Conservation (phyloP, 2,329 filamentous ascomycete species). For the Phyllosticta capitalensis region DNA sequence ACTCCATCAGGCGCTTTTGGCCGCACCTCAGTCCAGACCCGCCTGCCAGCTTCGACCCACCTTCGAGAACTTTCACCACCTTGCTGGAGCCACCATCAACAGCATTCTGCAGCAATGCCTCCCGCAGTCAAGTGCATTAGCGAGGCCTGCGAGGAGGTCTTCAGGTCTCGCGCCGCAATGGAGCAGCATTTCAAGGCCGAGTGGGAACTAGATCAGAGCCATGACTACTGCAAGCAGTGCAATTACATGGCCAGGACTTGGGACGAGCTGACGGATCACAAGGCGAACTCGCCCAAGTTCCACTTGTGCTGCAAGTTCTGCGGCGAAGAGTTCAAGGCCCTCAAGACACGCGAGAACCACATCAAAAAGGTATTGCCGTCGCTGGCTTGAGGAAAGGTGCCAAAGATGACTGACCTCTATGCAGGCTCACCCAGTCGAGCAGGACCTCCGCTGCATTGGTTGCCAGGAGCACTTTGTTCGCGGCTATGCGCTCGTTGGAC, state of each 20-base stretch:
- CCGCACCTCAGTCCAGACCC: too few species aligned
- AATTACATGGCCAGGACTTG: conserved; percentile 37
- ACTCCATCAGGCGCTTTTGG: too few species aligned
- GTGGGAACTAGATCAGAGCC: conserved; percentile 36
- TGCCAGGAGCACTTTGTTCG: conserved; percentile 40
- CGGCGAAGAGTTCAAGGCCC: conserved; percentile 45
- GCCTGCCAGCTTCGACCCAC: too few species aligned
- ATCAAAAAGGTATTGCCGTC: conserved; percentile 34
- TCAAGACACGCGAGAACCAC: conserved; percentile 42
- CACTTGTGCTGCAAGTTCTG: conserved; percentile 50
- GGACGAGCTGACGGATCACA: conserved; percentile 39
- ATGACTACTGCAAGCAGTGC: conserved; percentile 39
- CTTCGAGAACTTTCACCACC: too few species aligned
- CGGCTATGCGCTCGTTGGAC: conserved; percentile 41
- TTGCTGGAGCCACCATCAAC: too few species aligned
- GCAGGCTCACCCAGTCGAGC: conserved; percentile 40
- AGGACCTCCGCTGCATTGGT: conserved; percentile 44
- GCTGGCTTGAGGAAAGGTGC: neutral
- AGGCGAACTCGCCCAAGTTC: conserved; percentile 28
- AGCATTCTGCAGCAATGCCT: neutral
- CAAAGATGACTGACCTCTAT: conserved; percentile 1
- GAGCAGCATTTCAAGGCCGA: conserved; percentile 41
- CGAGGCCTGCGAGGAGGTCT: conserved; percentile 35
- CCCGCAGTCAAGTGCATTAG: conserved; percentile 32
- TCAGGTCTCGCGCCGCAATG: conserved; percentile 23